Evolutionary conservation across 306 rosid species (phyloP).

Genomic region (Fragaria ananassa): DNA sequence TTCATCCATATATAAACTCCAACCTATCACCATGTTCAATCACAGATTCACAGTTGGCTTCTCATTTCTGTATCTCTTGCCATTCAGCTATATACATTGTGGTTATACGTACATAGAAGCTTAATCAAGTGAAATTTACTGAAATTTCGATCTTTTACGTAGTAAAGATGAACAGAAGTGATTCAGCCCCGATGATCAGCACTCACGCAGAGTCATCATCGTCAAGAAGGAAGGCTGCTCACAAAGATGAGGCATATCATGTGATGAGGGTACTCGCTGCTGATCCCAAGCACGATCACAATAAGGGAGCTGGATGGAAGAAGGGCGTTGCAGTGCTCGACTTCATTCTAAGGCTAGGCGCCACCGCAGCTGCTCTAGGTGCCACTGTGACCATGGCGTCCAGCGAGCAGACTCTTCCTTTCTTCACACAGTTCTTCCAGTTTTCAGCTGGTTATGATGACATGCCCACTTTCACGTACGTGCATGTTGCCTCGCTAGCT

Average conservation of each 20-base stretch:
- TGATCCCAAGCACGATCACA: constrained; percentile 16
- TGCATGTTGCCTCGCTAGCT: background rate
- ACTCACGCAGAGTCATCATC: constrained; percentile 27
- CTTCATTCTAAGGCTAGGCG: constrained; percentile 58
- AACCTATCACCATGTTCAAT: background rate
- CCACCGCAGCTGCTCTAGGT: constrained; percentile 39
- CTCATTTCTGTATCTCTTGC: background rate
- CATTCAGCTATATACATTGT: background rate
- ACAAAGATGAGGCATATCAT: constrained; percentile 41
- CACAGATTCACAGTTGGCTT: background rate
- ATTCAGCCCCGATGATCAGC: constrained; percentile 32
- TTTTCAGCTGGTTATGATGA: constrained; percentile 62
- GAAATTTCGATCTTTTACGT: background rate
- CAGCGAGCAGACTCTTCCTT: constrained; percentile 53
- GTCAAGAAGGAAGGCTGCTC: constrained; percentile 22
- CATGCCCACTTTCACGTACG: constrained; percentile 54
- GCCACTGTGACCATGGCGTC: constrained; percentile 54
- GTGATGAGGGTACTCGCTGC: constrained; percentile 4
- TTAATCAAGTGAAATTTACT: background rate
- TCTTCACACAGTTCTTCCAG: constrained; percentile 72
- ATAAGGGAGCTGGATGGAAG: constrained; percentile 45
- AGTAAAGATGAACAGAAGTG: constrained; percentile 30
- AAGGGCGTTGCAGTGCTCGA: constrained; percentile 59
- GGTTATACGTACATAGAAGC: background rate
- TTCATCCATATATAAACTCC: constrained; percentile 1